phyloP scores from a whole-genome alignment of 2,329 filamentous ascomycete species.

The Trichophyton equinum region DNA sequence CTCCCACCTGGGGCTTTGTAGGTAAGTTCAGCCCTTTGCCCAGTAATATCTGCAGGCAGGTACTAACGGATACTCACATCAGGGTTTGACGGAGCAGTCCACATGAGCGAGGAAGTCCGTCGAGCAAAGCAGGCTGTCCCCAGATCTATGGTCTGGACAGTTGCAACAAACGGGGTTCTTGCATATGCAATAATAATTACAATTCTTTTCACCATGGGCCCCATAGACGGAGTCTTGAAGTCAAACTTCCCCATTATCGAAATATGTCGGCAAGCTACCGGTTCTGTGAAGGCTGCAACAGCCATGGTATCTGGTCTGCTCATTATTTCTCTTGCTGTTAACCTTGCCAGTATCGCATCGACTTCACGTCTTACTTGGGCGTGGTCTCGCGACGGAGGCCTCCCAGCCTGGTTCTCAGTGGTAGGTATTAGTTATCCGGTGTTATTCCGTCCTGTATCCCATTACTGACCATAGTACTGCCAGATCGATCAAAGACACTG shows the following conservation, averaged over 20 bases:
- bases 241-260: slow-evolving; percentile 34
- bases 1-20: slow-evolving; percentile 23
- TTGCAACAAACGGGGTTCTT: slow-evolving; percentile 32
- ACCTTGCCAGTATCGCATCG: slow-evolving; percentile 35
- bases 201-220: slow-evolving; percentile 35
- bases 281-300: slow-evolving; percentile 30
- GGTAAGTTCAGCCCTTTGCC: slow-evolving; percentile 14
- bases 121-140: slow-evolving; percentile 37
- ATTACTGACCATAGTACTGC: slow-evolving; percentile 10
- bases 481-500: slow-evolving; percentile 23
- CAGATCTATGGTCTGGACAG: slow-evolving; percentile 33
- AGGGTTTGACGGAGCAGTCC: slow-evolving; percentile 39
- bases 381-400: slow-evolving; percentile 37
- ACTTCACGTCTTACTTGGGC: slow-evolving; percentile 40
- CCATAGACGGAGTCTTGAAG: slow-evolving; percentile 22
- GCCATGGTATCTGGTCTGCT: slow-evolving; percentile 30
- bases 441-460: background rate
- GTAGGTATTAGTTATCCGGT: slow-evolving; percentile 9
- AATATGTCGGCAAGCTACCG: slow-evolving; percentile 31
- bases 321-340: slow-evolving; percentile 28
- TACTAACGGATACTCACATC: background rate
- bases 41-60: background rate
- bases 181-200: slow-evolving; percentile 32
- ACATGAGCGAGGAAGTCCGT: slow-evolving; percentile 37
- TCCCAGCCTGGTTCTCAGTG: slow-evolving; percentile 29